phyloP scores from a whole-genome alignment of 2,329 filamentous ascomycete species.

The Cryphonectria japonica region DNA sequence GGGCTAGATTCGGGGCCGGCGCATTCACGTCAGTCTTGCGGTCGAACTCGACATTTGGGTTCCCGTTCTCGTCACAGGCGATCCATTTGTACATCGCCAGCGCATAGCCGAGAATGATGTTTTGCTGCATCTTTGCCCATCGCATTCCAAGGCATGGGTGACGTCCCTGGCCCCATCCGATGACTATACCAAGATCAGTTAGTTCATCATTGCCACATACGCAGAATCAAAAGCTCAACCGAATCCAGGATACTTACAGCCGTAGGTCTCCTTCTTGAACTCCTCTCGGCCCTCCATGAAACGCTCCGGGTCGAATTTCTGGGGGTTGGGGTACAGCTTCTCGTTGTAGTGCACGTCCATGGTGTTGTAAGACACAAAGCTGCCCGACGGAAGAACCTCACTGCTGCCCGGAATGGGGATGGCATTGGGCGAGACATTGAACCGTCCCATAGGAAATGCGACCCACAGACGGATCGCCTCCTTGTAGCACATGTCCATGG shows the following conservation, averaged over 20 bases:
- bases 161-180: conserved; percentile 30
- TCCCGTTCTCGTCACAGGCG: conserved; percentile 23
- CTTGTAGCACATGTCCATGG: conserved; percentile 29
- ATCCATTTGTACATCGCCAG: conserved; percentile 27
- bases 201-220: not conserved
- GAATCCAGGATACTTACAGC: conserved; percentile 25
- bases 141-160: conserved; percentile 30
- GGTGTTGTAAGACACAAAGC: conserved; percentile 34
- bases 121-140: conserved; percentile 31
- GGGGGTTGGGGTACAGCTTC: conserved; percentile 32
- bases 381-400: conserved; percentile 34
- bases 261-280: conserved; percentile 2
- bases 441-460: conserved; percentile 20
- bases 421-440: not conserved
- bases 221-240: no score
- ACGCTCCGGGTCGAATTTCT: conserved; percentile 31
- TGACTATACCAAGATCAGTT: conserved; percentile 17
- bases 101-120: conserved; percentile 27
- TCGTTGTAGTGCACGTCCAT: conserved; percentile 33
- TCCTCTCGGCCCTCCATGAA: conserved; percentile 26
- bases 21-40: not conserved
- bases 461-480: conserved; percentile 31
- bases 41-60: not conserved
- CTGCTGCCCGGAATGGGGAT: conserved; percentile 7
- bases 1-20: not conserved